phyloP scores from a whole-genome alignment of 208 protist genomes.

The Leishmania tropica region DNA sequence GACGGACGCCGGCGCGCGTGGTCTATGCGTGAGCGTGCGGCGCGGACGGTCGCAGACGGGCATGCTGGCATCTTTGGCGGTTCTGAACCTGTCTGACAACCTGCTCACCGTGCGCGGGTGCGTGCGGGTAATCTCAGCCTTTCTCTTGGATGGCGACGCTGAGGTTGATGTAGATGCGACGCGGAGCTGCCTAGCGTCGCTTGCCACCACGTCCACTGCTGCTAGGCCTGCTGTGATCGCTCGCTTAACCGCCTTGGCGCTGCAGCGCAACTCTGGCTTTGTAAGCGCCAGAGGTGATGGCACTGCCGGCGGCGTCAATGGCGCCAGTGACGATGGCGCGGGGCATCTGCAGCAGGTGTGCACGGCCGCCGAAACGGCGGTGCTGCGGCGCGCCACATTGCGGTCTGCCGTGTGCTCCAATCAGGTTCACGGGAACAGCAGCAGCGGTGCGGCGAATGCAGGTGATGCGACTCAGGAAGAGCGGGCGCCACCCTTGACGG shows the following conservation, averaged over 20 bases:
- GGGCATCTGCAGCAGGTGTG: conserved; percentile 28
- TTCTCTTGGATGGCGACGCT: conserved; percentile 42
- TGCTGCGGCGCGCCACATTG: conserved; percentile 23
- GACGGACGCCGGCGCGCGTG: conserved; percentile 59
- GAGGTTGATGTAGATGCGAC: background rate
- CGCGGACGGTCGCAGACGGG: conserved; percentile 31
- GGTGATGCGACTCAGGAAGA: background rate
- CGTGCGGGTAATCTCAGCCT: conserved; percentile 41
- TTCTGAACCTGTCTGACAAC: conserved; percentile 72
- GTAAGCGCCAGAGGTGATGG: conserved; percentile 7
- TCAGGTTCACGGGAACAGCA: background rate
- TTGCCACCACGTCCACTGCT: background rate
- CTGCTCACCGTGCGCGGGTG: conserved; percentile 60
- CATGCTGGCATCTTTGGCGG: conserved; percentile 46
- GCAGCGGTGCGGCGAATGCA: background rate
- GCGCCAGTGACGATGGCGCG: background rate
- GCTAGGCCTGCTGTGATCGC: conserved; percentile 10
- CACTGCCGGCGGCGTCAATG: conserved; percentile 21
- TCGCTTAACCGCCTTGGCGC: conserved; percentile 26
- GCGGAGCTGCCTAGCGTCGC: background rate
- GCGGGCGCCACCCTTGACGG: conserved; percentile 12
- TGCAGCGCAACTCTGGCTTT: conserved; percentile 58
- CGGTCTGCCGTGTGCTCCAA: conserved; percentile 8
- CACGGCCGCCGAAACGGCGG: conserved; percentile 23
- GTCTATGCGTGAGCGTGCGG: conserved; percentile 46